Base-by-base conservation (phyloP, 2,329 filamentous ascomycete species). In the Magnaporthiopsis rhizophila region DNA sequence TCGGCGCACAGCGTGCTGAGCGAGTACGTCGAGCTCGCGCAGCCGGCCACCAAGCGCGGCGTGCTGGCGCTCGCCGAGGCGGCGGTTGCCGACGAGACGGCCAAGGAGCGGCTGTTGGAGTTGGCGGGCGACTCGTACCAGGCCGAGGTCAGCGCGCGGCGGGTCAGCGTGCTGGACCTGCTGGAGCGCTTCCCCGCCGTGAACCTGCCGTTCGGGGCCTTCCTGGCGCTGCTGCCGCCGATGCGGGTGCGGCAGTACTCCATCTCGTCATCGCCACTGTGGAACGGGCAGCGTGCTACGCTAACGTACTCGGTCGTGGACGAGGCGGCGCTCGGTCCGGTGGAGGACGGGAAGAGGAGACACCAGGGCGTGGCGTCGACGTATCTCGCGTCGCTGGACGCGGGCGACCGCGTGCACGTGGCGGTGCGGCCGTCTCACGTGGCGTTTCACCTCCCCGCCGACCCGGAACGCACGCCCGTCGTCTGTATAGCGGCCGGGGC, bases 171-270 rank as follows among this genome's bases (percentile, higher is more conserved):
- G 0, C 79, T 94, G 8, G 88, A 92, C 66, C 78, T 94, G 1
- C 80, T 94, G 1, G 86, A 91, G 70, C 79, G 81, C 13, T 88
- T 86, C 71, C 79, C 83, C 0, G 75, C 79, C 0, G 78, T 90
- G 38, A 75, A 82, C 3, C 74, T 94, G 0, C 81, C 89, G 0
- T 81, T 95, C 30, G 82, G 82, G 3, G 76, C 84, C 24, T 94
- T 89, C 77, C 79, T 95, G 9, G 80, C 81, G 45, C 88, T 92
- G 80, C 82, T 92, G 0, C 89, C 89, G 1, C 88, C 90, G 0
- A 90, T 95, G 86, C 86, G 89, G 34, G 81, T 90, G 56, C 83
- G 89, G n/a, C 88, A 91, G 73, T 92, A 92, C 69, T 90, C 87
- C 38, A 91, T 93, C 71, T 92, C 89, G 0, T 92, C 89, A 0